A percentile compares a stretch with the other conserved stretches of the same genome.
Conservation (phyloP, 306 rosid species). For the Ormosia semicastrata region DNA sequence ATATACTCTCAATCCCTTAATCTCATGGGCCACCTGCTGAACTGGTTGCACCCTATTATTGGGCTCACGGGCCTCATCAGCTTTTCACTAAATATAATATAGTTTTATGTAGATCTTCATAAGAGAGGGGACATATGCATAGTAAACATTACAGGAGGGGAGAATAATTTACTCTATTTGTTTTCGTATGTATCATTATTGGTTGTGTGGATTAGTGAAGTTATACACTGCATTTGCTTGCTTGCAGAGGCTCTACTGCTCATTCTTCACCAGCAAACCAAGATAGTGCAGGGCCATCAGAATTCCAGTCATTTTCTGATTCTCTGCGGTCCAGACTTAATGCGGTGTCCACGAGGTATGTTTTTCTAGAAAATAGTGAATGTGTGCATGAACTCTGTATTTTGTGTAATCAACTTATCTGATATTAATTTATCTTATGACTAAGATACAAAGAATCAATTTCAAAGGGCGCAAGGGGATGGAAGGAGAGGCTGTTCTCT, state of each 20-base stretch:
- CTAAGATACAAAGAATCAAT: slow-evolving; percentile 84
- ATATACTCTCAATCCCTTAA: no score
- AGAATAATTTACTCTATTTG: not conserved
- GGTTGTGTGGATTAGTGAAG: not conserved
- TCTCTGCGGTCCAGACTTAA: slow-evolving; percentile 67
- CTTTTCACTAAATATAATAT: not conserved
- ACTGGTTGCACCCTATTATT: no score
- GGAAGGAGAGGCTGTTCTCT: slow-evolving; percentile 81
- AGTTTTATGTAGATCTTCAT: not conserved
- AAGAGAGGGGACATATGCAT: not conserved
- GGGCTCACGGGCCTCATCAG: no score
- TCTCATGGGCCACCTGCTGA: no score
- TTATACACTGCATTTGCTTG: slow-evolving; percentile 10
- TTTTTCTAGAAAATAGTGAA: not conserved
- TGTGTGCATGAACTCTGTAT: not conserved
- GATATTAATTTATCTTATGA: slow-evolving; percentile 19
- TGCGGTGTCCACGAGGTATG: slow-evolving; percentile 71
- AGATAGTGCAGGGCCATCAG: slow-evolving; percentile 82
- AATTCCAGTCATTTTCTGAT: slow-evolving; percentile 76
- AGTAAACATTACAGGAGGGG: not conserved
- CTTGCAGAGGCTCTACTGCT: slow-evolving; percentile 42
- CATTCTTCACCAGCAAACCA: slow-evolving; percentile 46
- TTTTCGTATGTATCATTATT: not conserved
- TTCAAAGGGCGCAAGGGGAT: slow-evolving; percentile 80
- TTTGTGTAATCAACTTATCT: slow-evolving; percentile 1